These are phyloP conservation scores for Jacaranda mimosifolia DNA, from an alignment of 257 asterid genomes.

Conservation along the genomic window DNA sequence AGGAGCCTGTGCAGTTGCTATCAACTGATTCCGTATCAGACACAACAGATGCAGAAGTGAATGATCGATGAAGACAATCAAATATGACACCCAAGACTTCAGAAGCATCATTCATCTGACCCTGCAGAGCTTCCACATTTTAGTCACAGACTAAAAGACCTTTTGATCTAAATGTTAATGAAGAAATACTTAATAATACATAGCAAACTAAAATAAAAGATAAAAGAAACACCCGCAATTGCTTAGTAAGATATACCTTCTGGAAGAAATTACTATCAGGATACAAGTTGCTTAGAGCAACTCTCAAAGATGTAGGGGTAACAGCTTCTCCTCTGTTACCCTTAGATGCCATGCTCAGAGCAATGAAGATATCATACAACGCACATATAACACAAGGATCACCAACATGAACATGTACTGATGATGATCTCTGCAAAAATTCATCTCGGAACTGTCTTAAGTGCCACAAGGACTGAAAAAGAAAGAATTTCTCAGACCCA, in stretches of 20 bases:
- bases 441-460: constrained; percentile 81
- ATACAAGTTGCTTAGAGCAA: constrained; percentile 88
- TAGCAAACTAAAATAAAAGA: constrained; percentile 14
- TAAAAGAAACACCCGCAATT: constrained; percentile 11
- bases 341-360: constrained; percentile 62
- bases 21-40: constrained; percentile 69
- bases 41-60: constrained; percentile 53
- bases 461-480: constrained; percentile 90
- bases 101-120: constrained; percentile 98
- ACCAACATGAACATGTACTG: constrained; percentile 86
- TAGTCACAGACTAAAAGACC: constrained; percentile 6
- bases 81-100: constrained; percentile 91
- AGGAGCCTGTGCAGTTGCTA: constrained; percentile 61
- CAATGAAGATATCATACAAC: constrained; percentile 76
- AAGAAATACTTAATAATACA: constrained; percentile 19
- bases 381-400: constrained; percentile 95
- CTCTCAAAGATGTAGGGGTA: constrained; percentile 87
- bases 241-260: constrained; percentile 60
- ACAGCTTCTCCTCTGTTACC: constrained; percentile 71
- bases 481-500: constrained; percentile 35
- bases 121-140: constrained; percentile 60
- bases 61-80: constrained; percentile 86
- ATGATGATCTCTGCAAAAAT: constrained; percentile 69
- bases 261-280: constrained; percentile 93
- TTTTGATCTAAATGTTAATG: constrained; percentile 1